A percentile compares a stretch with the other conserved stretches of the same genome.
Evolutionary conservation across 441 rosid species (phyloP).

Genomic region (Arabidopsis lyrata): DNA sequence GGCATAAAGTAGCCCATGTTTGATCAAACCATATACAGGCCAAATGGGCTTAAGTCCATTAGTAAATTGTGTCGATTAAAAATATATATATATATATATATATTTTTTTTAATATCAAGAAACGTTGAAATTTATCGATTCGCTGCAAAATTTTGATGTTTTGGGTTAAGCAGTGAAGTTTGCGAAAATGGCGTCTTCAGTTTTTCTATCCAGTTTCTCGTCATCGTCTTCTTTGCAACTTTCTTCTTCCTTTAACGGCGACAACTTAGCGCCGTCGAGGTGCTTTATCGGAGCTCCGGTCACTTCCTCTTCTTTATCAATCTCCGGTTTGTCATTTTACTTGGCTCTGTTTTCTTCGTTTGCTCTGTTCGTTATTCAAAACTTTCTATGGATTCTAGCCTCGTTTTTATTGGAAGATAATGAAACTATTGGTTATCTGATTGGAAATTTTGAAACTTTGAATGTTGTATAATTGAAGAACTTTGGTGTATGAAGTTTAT

Average conservation of each 20-base stretch:
- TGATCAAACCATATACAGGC: neutral
- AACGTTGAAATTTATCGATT: slow-evolving; percentile 12
- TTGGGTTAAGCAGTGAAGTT: slow-evolving; percentile 29
- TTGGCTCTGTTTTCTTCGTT: slow-evolving; percentile 8
- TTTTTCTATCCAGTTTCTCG: slow-evolving; percentile 46
- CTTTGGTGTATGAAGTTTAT: slow-evolving; percentile 3
- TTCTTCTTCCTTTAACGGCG: slow-evolving; percentile 48
- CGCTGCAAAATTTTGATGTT: neutral
- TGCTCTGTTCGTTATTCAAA: slow-evolving; percentile 16
- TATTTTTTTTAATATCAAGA: no score
- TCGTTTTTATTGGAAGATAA: neutral
- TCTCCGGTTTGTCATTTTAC: slow-evolving; percentile 48
- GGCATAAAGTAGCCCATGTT: slow-evolving; percentile 3
- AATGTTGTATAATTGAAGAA: slow-evolving; percentile 25
- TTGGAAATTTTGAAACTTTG: neutral
- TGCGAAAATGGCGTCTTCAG: slow-evolving; percentile 56
- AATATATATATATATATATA: no score
- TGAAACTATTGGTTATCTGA: neutral
- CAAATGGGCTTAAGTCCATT: slow-evolving; percentile 30
- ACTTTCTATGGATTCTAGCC: neutral
- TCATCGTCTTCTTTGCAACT: slow-evolving; percentile 46
- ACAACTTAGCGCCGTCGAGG: slow-evolving; percentile 40
- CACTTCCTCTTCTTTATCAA: slow-evolving; percentile 47
- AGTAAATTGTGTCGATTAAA: neutral
- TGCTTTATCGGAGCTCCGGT: slow-evolving; percentile 53